Percentiles rank a stretch among this genome's conserved stretches.
phyloP scores from a whole-genome alignment of 163 green algal species.

The Chlamydomonas reinhardtii region DNA sequence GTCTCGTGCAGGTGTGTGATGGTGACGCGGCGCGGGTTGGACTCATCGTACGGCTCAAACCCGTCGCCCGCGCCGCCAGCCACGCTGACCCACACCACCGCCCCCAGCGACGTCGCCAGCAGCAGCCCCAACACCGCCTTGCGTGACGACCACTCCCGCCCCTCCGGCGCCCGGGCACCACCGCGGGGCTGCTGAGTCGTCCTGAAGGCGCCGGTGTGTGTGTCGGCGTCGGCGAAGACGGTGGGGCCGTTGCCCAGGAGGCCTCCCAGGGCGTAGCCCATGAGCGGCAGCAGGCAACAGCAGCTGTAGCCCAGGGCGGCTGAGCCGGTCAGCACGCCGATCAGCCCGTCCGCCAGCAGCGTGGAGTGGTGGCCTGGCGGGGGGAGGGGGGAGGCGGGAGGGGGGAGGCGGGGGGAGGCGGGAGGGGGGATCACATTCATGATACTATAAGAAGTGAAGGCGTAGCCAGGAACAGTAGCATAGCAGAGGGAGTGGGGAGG shows the following conservation, averaged over 20 bases:
- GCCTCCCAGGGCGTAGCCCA: constrained; percentile 11
- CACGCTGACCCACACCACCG: background rate
- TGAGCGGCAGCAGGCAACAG: constrained; percentile 30
- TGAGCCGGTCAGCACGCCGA: constrained; percentile 8
- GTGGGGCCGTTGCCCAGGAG: background rate
- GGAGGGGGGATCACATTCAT: too few species aligned
- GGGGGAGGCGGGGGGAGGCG: background rate
- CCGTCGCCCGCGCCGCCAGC: too few species aligned
- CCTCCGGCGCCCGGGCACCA: background rate
- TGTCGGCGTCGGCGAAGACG: background rate
- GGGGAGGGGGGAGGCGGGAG: background rate
- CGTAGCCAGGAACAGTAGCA: too few species aligned
- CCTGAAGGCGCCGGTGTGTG: background rate
- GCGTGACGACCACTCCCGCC: background rate
- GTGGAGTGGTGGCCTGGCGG: constrained; percentile 22
- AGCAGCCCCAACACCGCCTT: background rate
- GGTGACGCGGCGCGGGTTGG: constrained; percentile 24
- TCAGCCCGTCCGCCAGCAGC: constrained; percentile 24
- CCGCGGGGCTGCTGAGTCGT: too few species aligned
- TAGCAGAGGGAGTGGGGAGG: too few species aligned
- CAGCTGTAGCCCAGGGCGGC: constrained; percentile 35
- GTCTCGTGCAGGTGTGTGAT: constrained; percentile 46
- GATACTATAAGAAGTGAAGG: too few species aligned
- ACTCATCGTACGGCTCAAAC: background rate
- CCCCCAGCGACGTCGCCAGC: constrained; percentile 14